A percentile compares a stretch with the other conserved stretches of the same genome.
Conservation (phyloP, 2,329 filamentous ascomycete genomes). For the Colletotrichum viniferum region DNA sequence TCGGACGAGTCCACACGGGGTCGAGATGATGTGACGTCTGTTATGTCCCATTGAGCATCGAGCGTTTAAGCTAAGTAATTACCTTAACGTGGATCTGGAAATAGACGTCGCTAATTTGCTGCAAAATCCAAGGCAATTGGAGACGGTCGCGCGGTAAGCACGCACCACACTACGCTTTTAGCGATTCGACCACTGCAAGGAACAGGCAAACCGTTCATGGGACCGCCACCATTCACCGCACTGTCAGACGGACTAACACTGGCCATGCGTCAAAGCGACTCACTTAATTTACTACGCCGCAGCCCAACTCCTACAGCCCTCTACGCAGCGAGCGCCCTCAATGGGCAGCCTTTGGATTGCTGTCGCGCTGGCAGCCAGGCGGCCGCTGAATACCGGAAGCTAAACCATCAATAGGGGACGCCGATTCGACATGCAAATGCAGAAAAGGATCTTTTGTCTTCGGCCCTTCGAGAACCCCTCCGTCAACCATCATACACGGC, state of each 20-base stretch:
- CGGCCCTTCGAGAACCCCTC: slow-evolving; percentile 4
- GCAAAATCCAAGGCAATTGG: not conserved
- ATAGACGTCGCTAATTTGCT: slow-evolving; percentile 2
- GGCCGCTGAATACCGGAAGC: not conserved
- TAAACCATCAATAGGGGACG: not conserved
- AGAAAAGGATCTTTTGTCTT: slow-evolving; percentile 18
- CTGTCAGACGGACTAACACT: not conserved
- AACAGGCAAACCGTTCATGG: slow-evolving; percentile 4
- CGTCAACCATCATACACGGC: not conserved
- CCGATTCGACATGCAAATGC: not conserved
- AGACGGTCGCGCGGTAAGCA: not conserved
- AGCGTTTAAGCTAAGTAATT: not conserved
- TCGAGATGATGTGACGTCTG: slow-evolving; percentile 15
- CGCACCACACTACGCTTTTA: not conserved
- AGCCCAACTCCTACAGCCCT: not conserved
- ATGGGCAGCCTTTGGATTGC: not conserved
- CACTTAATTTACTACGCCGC: slow-evolving; percentile 5
- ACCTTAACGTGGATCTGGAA: not conserved
- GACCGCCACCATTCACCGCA: not conserved
- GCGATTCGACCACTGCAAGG: slow-evolving; percentile 6
- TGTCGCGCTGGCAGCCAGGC: not conserved
- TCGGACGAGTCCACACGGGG: not conserved
- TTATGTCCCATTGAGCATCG: not conserved
- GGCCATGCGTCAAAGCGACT: slow-evolving; percentile 1
- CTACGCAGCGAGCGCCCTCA: not conserved